phyloP scores from a whole-genome alignment of 768 basidiomycete genomes.

The Trichaptum fuscoviolaceum region DNA sequence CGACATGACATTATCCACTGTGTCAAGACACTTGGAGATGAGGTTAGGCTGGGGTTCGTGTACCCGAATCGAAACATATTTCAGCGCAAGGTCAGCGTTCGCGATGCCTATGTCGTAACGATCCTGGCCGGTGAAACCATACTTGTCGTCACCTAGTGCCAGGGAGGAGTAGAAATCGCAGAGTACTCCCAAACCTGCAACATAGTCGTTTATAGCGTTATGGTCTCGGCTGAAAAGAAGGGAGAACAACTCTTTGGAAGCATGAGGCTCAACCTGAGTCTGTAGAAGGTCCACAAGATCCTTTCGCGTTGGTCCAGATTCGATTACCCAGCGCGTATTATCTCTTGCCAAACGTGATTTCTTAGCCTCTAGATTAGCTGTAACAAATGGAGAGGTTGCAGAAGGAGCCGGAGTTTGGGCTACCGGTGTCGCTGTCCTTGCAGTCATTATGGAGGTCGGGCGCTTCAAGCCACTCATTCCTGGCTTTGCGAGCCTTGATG shows the following conservation, averaged over 20 bases:
- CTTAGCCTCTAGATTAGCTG: conserved; percentile 57
- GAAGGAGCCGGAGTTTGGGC: conserved; percentile 27
- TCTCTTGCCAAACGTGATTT: conserved; percentile 70
- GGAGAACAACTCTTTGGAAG: conserved; percentile 67
- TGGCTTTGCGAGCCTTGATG: conserved; percentile 26
- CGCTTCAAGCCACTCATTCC: conserved; percentile 41
- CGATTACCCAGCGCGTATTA: conserved; percentile 76
- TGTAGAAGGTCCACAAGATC: conserved; percentile 84
- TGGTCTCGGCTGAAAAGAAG: conserved; percentile 94
- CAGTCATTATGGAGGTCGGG: conserved; percentile 28
- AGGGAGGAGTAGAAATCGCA: conserved; percentile 69
- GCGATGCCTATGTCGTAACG: conserved; percentile 66
- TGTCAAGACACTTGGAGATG: conserved; percentile 81
- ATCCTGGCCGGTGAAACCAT: conserved; percentile 38
- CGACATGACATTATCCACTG: conserved; percentile 70
- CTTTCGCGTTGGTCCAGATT: conserved; percentile 75
- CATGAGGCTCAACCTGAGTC: conserved; percentile 86
- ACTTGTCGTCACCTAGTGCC: conserved; percentile 50
- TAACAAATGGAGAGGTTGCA: conserved; percentile 37
- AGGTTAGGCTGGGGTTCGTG: conserved; percentile 91
- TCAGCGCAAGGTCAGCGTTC: conserved; percentile 87
- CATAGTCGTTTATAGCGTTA: conserved; percentile 88
- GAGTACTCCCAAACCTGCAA: conserved; percentile 68
- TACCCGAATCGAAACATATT: conserved; percentile 87
- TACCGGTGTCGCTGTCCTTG: conserved; percentile 28